Evolutionary conservation across 2,329 filamentous ascomycete species (phyloP).

Genomic region (Pseudogymnoascus destructans): DNA sequence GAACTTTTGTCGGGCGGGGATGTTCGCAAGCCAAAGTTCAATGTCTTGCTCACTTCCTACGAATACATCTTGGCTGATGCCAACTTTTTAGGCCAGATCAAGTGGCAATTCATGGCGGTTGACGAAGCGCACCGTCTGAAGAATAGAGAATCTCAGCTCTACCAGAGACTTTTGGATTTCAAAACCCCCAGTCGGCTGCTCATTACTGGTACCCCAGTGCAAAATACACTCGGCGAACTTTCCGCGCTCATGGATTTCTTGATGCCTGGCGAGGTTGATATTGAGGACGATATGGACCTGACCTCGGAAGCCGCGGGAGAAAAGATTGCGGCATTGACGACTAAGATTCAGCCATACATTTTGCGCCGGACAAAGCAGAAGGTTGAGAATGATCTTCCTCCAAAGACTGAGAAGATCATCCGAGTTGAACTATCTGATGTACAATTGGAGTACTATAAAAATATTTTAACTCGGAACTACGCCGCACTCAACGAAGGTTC

Average conservation of each 20-base stretch:
- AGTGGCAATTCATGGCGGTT: slow-evolving; percentile 94
- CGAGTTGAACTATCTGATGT: slow-evolving; percentile 93
- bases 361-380: slow-evolving; percentile 92
- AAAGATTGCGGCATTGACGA: slow-evolving; percentile 76
- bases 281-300: slow-evolving; percentile 86
- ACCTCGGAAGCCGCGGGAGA: slow-evolving; percentile 67
- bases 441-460: slow-evolving; percentile 97
- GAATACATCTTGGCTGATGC: slow-evolving; percentile 87
- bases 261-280: slow-evolving; percentile 83
- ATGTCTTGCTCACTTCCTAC: slow-evolving; percentile 94
- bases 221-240: slow-evolving; percentile 89
- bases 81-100: slow-evolving; percentile 73
- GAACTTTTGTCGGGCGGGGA: slow-evolving; percentile 82
- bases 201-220: slow-evolving; percentile 93
- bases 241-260: slow-evolving; percentile 90
- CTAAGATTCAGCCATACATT: slow-evolving; percentile 84
- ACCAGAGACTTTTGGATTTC: slow-evolving; percentile 72
- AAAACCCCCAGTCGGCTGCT: slow-evolving; percentile 77
- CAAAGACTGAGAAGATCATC: slow-evolving; percentile 98
- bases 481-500: slow-evolving; percentile 82
- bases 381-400: slow-evolving; percentile 88
- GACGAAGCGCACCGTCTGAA: slow-evolving; percentile 96
- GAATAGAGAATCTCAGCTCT: slow-evolving; percentile 89
- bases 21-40: slow-evolving; percentile 82
- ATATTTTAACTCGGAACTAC: slow-evolving; percentile 94